These are phyloP conservation scores for Bertia moriformis DNA, from an alignment of 2,329 filamentous ascomycete genomes.

Conservation along the genomic window DNA sequence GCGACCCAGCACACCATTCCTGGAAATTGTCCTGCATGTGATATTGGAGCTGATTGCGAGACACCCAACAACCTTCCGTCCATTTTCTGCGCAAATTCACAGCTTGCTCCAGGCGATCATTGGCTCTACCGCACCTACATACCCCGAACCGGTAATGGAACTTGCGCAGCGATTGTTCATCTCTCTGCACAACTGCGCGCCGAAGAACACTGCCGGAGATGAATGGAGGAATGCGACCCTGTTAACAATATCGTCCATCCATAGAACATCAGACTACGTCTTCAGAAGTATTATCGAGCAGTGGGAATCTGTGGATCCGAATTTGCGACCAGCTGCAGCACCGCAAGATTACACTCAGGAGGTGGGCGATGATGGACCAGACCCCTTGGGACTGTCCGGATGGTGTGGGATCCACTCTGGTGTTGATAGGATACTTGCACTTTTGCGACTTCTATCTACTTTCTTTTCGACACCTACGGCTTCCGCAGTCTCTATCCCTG, in stretches of 20 bases:
- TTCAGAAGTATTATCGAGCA: slow-evolving; percentile 44
- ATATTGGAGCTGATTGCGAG: slow-evolving; percentile 36
- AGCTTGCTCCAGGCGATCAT: slow-evolving; percentile 29
- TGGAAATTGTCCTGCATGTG: slow-evolving; percentile 34
- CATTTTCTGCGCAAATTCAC: slow-evolving; percentile 36
- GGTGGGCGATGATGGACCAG: background rate
- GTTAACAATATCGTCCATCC: slow-evolving; percentile 27
- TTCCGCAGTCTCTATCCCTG: slow-evolving; percentile 26
- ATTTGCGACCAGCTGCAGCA: background rate
- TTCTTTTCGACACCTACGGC: slow-evolving; percentile 31
- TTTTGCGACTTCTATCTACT: slow-evolving; percentile 29
- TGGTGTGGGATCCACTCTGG: slow-evolving; percentile 43
- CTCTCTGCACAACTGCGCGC: slow-evolving; percentile 38
- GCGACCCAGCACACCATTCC: slow-evolving; percentile 14
- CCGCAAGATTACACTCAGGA: background rate
- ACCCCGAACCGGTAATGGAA: slow-evolving; percentile 16
- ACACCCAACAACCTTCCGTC: slow-evolving; percentile 45
- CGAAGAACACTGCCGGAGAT: slow-evolving; percentile 37
- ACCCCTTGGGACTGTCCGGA: slow-evolving; percentile 14
- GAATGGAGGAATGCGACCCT: slow-evolving; percentile 38
- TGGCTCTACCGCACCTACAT: slow-evolving; percentile 20
- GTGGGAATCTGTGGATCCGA: slow-evolving; percentile 31
- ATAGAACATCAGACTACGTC: slow-evolving; percentile 34
- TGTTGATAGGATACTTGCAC: slow-evolving; percentile 27
- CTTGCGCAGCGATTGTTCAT: slow-evolving; percentile 33